Evolutionary conservation across 1,139 yeast species (phyloP), one percentile per base, ranked within the genome.

Genomic region (Pichia sp.): DNA sequence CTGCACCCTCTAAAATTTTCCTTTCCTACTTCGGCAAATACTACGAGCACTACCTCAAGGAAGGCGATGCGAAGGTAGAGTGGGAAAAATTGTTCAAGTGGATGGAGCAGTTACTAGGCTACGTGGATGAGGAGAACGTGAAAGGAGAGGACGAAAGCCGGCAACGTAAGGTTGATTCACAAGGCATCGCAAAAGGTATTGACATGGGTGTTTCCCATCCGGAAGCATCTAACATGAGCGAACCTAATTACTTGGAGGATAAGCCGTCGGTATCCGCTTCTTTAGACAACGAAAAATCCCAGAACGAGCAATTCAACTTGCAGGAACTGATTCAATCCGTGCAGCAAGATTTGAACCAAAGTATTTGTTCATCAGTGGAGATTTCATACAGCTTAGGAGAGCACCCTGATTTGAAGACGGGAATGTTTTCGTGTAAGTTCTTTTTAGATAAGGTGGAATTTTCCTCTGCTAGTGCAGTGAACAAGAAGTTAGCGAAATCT

Each of bases 401-500:
- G 15, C 34, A 47, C 16, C 51, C 52, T 2, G 47, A 44, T 19
- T 49, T 49, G 7, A 42, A 45, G 23, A 38, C 51, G 1, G 56
- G 49, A 6, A 45, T 46, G 26, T 55, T 55, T 38, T 11, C n/a
- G 7, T 56, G 58, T 32, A 38, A 5, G 5, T 26, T 55, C 11
- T 4, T 13, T 8, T 32, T 57, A 7, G 34, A 54, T 31, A 51
- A 44, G 3, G 15, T 2, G n/a, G 43, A 45, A 11, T 8, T 50
- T 4, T 32, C 51, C 13, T 26, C 38, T 15, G 49, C 50, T 15
- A 31, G 23, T 34, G 56, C 59, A 16, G 47, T 50, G 36, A 57
- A 53, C 38, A 59, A 59, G 49, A 59, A 59, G 49, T 34, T 50
- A 13, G 59, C 61, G 6, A 57, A 53, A 51, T 51, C 57, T 8